Evolutionary conservation across 768 basidiomycete species (phyloP).

Genomic region (Boletus fagicola): DNA sequence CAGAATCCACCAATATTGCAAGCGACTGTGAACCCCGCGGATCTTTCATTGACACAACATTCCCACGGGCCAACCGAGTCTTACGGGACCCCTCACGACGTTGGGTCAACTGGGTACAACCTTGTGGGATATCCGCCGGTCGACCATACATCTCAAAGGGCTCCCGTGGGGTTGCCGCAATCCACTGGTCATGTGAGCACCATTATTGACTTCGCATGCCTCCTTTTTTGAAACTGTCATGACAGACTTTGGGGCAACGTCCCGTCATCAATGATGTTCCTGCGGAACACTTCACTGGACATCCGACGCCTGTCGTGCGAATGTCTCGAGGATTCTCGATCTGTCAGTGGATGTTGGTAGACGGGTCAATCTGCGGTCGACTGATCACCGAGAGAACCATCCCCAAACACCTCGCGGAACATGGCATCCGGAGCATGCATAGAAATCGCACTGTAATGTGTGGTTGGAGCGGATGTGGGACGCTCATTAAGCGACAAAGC

Average conservation of each 20-base stretch:
- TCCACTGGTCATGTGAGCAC: constrained; percentile 5
- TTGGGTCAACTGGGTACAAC: not conserved
- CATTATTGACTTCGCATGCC: not conserved
- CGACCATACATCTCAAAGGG: not conserved
- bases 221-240: not conserved
- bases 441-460: not conserved
- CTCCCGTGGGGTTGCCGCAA: not conserved
- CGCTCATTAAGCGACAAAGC: not conserved
- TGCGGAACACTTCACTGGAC: not conserved
- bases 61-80: not conserved
- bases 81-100: too few relatives aligned
- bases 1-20: not conserved
- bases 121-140: not conserved
- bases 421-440: constrained; percentile 9
- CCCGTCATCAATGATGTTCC: not conserved
- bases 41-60: not conserved
- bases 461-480: constrained; percentile 8
- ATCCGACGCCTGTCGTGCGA: not conserved
- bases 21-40: constrained; percentile 1
- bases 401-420: constrained; percentile 11
- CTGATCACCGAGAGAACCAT: not conserved
- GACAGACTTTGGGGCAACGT: not conserved
- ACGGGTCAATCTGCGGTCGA: not conserved
- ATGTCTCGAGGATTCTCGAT: not conserved
- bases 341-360: constrained; percentile 3